Conservation (phyloP, 768 basidiomycete species). For the Brasilioporus rufonigricans region DNA sequence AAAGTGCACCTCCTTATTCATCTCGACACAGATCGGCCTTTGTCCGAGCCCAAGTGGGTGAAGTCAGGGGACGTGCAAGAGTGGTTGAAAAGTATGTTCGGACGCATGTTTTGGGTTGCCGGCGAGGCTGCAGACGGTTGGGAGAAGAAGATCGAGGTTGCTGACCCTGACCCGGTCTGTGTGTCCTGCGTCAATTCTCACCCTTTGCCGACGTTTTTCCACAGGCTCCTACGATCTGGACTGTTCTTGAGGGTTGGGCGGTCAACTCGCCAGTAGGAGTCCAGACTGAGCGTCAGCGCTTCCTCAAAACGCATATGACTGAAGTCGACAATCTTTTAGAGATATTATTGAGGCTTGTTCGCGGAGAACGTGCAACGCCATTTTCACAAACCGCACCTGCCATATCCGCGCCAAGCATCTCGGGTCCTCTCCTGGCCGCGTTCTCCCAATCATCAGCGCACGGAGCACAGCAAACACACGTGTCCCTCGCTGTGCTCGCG, state of each 20-base stretch:
- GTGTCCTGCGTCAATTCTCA: neutral
- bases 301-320: constrained; percentile 84
- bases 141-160: constrained; percentile 90
- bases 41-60: constrained; percentile 97
- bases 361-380: constrained; percentile 79
- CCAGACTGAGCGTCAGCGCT: constrained; percentile 76
- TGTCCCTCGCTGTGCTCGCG: constrained; percentile 89
- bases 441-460: constrained; percentile 76
- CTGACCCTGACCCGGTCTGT: constrained; percentile 93
- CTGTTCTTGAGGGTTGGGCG: constrained; percentile 88
- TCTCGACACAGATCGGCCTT: constrained; percentile 82
- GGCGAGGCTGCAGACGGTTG: constrained; percentile 86
- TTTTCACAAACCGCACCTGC: constrained; percentile 62
- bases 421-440: constrained; percentile 70
- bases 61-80: constrained; percentile 93
- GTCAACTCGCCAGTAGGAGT: constrained; percentile 77
- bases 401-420: constrained; percentile 59
- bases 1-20: constrained; percentile 68
- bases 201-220: constrained; percentile 4
- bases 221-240: constrained; percentile 90
- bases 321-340: constrained; percentile 89
- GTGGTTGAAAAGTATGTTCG: constrained; percentile 88
- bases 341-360: constrained; percentile 86
- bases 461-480: constrained; percentile 88
- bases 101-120: constrained; percentile 82